A percentile compares a stretch with the other conserved stretches of the same genome.
phyloP scores from a whole-genome alignment of 2,329 filamentous ascomycete genomes.

The Fusarium fujikuroi region DNA sequence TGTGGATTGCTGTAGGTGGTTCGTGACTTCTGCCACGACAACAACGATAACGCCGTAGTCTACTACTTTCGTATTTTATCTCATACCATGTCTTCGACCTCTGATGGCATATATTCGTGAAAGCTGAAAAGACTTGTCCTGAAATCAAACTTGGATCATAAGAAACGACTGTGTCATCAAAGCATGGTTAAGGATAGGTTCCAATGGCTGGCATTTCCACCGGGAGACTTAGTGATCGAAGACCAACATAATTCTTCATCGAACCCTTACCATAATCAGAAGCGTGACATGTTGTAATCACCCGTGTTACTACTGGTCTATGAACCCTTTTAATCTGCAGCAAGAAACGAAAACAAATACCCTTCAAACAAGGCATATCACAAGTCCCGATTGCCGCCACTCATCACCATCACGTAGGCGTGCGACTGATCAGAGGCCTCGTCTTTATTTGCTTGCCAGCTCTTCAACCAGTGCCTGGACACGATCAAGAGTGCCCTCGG shows the following conservation, averaged over 20 bases:
- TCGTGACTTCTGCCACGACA: too few species aligned
- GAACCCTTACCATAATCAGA: background rate
- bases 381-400: background rate
- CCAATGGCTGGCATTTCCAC: background rate
- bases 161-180: background rate
- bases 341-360: background rate
- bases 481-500: constrained; percentile 79
- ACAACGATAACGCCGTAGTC: too few species aligned
- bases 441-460: constrained; percentile 41
- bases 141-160: background rate
- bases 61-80: too few species aligned
- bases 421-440: background rate
- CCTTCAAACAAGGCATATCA: background rate
- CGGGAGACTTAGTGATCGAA: background rate
- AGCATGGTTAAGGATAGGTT: background rate
- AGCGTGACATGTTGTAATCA: background rate
- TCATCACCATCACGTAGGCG: background rate
- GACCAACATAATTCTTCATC: background rate
- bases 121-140: too few species aligned
- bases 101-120: too few species aligned
- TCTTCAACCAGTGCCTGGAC: constrained; percentile 76
- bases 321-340: background rate
- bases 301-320: constrained; percentile 9
- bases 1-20: background rate
- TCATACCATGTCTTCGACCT: background rate